Evolutionary conservation across 345 rosid species (phyloP), one percentile per base, ranked within the genome.

Genomic region (Streptanthus diversifolius): DNA sequence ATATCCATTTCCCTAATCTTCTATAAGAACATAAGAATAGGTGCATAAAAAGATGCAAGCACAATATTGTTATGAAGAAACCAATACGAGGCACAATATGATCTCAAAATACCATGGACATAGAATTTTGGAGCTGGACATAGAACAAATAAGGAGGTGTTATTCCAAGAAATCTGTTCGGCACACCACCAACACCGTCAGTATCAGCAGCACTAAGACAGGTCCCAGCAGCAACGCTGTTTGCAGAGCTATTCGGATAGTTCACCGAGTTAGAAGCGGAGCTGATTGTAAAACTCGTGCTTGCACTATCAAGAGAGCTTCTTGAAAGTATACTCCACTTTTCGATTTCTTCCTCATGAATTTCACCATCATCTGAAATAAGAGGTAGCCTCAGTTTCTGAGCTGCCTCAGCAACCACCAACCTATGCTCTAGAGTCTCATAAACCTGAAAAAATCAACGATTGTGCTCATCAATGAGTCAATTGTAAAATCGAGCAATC

Each of bases 371-470:
- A 69, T 88, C 86, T 25, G 98, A 88, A 76, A 95, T 90, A 15
- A 90, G 88, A 65, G 99, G 99, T 72, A 95, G 90, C 79, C 97
- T 88, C 72, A 95, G 78, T 57, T 88, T 95, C 80, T 91, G 96
- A 71, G 98, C 96, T 17, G 96, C 96, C 85, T 95, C 99, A 22
- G 99, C 93, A 54, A 95, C 95, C 72, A 86, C 90, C 77, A 95
- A 70, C 22, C 92, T 88, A 68, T 91, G 98, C 83, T 95, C 98
- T 66, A 95, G 81, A 61, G 80, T 85, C 84, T 91, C 96, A 63
- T 88, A 91, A 68, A 88, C 96, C 99, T 95, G 75, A 54, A 5
- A 19, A 21, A 21, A 68, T 17, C 27, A 41, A 68, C 5, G 6
- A 27, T 27, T 66, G 17, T 6, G 0, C 73, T 39, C 36, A 17